Evolutionary conservation across 2,329 filamentous ascomycete genomes (phyloP), one percentile per base, ranked within the genome.

Genomic region (Fusarium napiforme): DNA sequence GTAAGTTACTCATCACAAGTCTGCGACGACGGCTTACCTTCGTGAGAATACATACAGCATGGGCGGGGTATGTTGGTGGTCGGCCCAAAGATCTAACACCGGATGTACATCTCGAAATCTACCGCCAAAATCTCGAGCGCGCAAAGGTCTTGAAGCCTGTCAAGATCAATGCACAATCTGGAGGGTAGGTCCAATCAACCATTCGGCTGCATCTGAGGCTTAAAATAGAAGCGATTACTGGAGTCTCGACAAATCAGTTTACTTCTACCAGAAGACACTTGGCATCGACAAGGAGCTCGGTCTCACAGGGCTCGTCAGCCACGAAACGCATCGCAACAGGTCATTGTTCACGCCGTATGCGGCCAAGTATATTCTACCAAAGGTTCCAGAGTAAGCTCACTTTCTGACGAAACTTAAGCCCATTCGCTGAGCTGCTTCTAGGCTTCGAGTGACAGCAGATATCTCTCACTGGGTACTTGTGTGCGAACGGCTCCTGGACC

Each of bases 201-300:
- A 8, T 6, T 9, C 0, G 0, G 4, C 3, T 16, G 4, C 19
- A 16, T 32, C 0, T 0, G 1, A 32, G 5, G 1, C 21, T 49
- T 2, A 32, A 10, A 3, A 18, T 4, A n/a, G 10, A 5, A 32
- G 46, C 0, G 46, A 49, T 1, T 52, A 52, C 18, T 52, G 49
- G 49, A 52, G 1, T 11, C n/a, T 36, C 3, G n/a, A 52, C 7
- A 32, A 52, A 2, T 52, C 32, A 9, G 32, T 36, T 0, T 36
- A 36, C 9, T 52, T 36, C 6, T 52, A 52, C 4, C 12, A 52
- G n/a, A 9, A 26, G 32, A 36, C 32, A 1, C 14, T 52, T 8
- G 9, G 1, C 6, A 36, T 52, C 2, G 49, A 52, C n/a, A 36
- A 19, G 18, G 32, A 36, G 32, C 32, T 36, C 18, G 32, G n/a